Conservation (phyloP, 108 stramenopile species). For the Pseudonitzschia delicatissima region DNA sequence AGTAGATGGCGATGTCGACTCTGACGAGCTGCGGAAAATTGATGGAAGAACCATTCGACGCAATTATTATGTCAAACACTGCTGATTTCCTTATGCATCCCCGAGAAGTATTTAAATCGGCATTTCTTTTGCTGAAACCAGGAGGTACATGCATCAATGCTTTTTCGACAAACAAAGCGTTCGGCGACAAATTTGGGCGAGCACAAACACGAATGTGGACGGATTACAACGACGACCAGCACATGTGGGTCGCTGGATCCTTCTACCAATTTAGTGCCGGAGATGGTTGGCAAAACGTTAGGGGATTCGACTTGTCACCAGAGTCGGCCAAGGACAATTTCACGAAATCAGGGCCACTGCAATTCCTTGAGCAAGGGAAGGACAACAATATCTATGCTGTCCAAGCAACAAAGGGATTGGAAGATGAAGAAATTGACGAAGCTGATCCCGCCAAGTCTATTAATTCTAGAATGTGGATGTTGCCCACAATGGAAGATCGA, state of each 20-base stretch:
- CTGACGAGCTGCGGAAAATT: conserved; percentile 57
- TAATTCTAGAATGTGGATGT: conserved; percentile 77
- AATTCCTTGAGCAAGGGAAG: conserved; percentile 26
- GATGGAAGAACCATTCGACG: conserved; percentile 67
- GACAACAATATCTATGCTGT: conserved; percentile 71
- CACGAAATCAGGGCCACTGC: conserved; percentile 34
- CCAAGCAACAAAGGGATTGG: conserved; percentile 63
- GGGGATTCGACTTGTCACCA: conserved; percentile 84
- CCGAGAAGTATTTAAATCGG: conserved; percentile 79
- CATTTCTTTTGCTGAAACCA: conserved; percentile 78
- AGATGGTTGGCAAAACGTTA: conserved; percentile 79
- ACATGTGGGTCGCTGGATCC: conserved; percentile 94
- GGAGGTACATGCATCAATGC: conserved; percentile 82
- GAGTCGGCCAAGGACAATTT: conserved; percentile 60
- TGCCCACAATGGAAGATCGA: conserved; percentile 74
- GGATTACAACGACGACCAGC: conserved; percentile 92
- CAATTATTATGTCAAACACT: conserved; percentile 83
- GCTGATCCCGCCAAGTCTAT: conserved; percentile 66
- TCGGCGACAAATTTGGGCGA: conserved; percentile 58
- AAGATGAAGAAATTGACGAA: conserved; percentile 63
- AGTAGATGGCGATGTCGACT: conserved; percentile 63
- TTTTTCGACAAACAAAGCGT: conserved; percentile 72
- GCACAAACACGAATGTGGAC: conserved; percentile 90
- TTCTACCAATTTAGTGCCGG: conserved; percentile 91
- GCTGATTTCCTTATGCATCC: conserved; percentile 81